Evolutionary conservation across 306 rosid species (phyloP).

Genomic region (Medicago arabica): DNA sequence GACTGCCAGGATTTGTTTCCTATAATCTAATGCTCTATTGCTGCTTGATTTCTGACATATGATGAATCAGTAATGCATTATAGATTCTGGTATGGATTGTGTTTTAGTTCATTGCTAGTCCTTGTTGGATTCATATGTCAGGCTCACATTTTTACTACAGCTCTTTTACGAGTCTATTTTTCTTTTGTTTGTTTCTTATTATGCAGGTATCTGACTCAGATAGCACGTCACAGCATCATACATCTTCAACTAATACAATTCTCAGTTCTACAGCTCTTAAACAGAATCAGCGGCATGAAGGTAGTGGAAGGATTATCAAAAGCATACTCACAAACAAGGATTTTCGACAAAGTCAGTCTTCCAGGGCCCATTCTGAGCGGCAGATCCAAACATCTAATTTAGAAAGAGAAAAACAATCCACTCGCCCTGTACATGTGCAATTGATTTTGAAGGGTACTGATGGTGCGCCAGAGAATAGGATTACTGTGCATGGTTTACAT

Average conservation of each 20-base stretch:
- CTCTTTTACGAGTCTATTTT: constrained; percentile 34
- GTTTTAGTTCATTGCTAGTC: constrained; percentile 31
- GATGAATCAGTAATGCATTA: constrained; percentile 24
- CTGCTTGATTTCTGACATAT: constrained; percentile 7
- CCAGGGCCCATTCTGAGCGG: constrained; percentile 54
- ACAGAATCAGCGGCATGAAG: constrained; percentile 62
- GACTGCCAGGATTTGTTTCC: constrained; percentile 20
- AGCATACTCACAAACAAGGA: constrained; percentile 69
- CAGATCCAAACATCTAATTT: constrained; percentile 51
- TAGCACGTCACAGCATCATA: constrained; percentile 45
- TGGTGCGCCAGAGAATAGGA: constrained; percentile 57
- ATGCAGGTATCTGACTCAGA: constrained; percentile 52
- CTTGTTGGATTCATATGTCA: constrained; percentile 11
- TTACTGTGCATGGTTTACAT: constrained; percentile 54
- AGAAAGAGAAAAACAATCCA: constrained; percentile 59
- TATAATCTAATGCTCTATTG: constrained; percentile 19
- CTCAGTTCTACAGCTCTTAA: constrained; percentile 46
- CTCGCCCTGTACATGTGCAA: constrained; percentile 60
- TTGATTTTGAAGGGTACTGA: constrained; percentile 58
- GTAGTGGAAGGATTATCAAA: constrained; percentile 62
- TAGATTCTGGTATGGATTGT: constrained; percentile 6
- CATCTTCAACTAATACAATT: constrained; percentile 49
- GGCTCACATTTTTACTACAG: constrained; percentile 8
- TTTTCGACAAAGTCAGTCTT: constrained; percentile 58
- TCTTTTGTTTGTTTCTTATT: constrained; percentile 31